phyloP scores from a whole-genome alignment of 805 yeast species.

The Maudiozyma pseudohumilis region DNA sequence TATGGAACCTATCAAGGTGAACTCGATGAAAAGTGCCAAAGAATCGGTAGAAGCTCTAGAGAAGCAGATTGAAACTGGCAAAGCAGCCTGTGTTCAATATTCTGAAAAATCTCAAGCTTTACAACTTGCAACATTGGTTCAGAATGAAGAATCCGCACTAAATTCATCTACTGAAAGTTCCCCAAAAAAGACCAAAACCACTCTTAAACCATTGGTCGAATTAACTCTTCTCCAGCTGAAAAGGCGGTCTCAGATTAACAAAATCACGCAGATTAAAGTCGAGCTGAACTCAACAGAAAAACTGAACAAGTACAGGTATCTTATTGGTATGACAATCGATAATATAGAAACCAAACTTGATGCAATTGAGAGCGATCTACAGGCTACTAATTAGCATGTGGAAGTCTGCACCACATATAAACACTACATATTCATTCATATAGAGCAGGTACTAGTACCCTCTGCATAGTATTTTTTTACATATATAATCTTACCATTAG shows the following conservation, averaged over 20 bases:
- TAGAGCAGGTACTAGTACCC: no score
- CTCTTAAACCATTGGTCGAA: conserved; percentile 26
- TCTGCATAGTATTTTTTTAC: no score
- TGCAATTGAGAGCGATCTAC: conserved; percentile 50
- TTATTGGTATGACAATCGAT: conserved; percentile 69
- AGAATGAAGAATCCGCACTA: conserved; percentile 37
- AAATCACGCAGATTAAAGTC: conserved; percentile 41
- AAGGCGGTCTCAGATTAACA: conserved; percentile 34
- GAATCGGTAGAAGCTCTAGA: neutral
- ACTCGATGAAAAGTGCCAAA: neutral
- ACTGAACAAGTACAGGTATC: conserved; percentile 69
- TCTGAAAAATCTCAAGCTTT: conserved; percentile 58
- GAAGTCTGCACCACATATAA: no score
- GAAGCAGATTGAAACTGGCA: conserved; percentile 1
- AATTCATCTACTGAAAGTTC: neutral
- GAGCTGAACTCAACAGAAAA: conserved; percentile 40
- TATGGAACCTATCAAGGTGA: neutral
- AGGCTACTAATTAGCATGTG: no score
- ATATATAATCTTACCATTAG: no score
- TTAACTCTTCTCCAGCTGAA: conserved; percentile 45
- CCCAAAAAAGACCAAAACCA: conserved; percentile 4
- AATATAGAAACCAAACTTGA: conserved; percentile 74
- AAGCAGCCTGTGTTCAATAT: conserved; percentile 16
- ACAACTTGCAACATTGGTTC: conserved; percentile 47
- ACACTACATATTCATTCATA: no score